Evolutionary conservation across 2,329 filamentous ascomycete species (phyloP), one percentile per base, ranked within the genome.

Genomic region (Emmonsia crescens): DNA sequence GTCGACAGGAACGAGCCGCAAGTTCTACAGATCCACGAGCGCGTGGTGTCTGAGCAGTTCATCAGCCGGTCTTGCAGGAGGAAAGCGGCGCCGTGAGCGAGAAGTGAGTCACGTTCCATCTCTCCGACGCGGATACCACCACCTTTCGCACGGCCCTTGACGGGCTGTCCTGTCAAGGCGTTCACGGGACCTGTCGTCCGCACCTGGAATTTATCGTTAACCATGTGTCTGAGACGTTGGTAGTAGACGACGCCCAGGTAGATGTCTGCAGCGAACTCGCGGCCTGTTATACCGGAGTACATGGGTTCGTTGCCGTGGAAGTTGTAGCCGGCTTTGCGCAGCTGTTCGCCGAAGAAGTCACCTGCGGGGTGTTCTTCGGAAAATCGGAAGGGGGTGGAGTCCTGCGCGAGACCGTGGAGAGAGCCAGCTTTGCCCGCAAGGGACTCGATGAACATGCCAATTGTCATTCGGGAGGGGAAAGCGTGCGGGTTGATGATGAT

Each of bases 401-500:
- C 94, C 75, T 97, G 94, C 0, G 94, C 89, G n/a, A 96, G 82
- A 55, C 94, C 94, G 74, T 99, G 94, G 42, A 99, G 83, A 16
- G 93, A 89, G 55, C 94, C 94, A 10, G 93, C 86, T 79, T 99
- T 99, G 64, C 94, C 94, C 10, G 94, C 94, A 59, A 99, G 83
- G 5, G 92, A 96, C 79, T 99, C 94, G 72, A 99, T 86, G 76
- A 99, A 97, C 90, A 97, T 97, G 72, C 94, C 94, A 72, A 99
- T 99, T 24, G 94, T 99, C 94, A 99, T 99, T 69, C 94, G 92
- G 54, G 93, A 97, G 8, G 94, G 94, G 83, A 99, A 99, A 72
- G 94, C 94, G 82, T 99, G 94, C 48, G 94, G 94, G 78, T 99
- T 99, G 81, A 99, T 99, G 76, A 99, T 99, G 70, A 96, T 83